Evolutionary conservation across 805 yeast genomes (phyloP).

Genomic region (Wickerhamomyces strasburgensis): DNA sequence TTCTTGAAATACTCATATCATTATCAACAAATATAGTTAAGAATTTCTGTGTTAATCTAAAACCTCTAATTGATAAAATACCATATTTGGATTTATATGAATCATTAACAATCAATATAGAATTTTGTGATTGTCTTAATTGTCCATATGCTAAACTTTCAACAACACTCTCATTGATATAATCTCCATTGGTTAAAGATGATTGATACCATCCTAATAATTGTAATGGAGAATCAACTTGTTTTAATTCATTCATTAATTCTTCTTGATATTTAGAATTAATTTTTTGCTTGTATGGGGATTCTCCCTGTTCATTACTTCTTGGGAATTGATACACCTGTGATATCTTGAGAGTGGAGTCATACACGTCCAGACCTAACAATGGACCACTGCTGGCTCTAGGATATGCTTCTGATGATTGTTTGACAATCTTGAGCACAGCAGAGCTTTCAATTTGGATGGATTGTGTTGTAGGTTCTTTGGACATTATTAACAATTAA

Average conservation of each 20-base stretch:
- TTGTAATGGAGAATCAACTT: conserved; percentile 61
- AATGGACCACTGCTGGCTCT: conserved; percentile 64
- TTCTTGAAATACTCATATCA: conserved; percentile 60
- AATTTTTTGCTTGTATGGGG: conserved; percentile 54
- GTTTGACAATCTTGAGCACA: conserved; percentile 59
- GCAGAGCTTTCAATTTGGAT: conserved; percentile 25
- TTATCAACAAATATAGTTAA: conserved; percentile 44
- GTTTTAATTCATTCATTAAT: conserved; percentile 54
- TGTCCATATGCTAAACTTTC: conserved; percentile 69
- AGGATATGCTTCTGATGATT: conserved; percentile 60
- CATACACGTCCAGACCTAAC: conserved; percentile 64
- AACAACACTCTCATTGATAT: conserved; percentile 58
- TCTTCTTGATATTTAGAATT: conserved; percentile 68
- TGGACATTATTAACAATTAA: no score
- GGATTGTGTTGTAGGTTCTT: not conserved
- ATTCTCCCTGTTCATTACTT: conserved; percentile 48
- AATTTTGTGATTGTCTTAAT: conserved; percentile 43
- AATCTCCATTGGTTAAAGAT: conserved; percentile 61
- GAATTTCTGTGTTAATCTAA: conserved; percentile 60
- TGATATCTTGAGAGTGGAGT: conserved; percentile 40
- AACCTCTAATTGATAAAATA: conserved; percentile 58
- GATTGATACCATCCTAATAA: conserved; percentile 80
- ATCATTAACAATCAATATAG: conserved; percentile 62
- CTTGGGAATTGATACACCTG: conserved; percentile 67
- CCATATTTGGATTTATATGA: conserved; percentile 64